Conservation (phyloP, 176 grass and related monocot species). For the Avena eriantha region DNA sequence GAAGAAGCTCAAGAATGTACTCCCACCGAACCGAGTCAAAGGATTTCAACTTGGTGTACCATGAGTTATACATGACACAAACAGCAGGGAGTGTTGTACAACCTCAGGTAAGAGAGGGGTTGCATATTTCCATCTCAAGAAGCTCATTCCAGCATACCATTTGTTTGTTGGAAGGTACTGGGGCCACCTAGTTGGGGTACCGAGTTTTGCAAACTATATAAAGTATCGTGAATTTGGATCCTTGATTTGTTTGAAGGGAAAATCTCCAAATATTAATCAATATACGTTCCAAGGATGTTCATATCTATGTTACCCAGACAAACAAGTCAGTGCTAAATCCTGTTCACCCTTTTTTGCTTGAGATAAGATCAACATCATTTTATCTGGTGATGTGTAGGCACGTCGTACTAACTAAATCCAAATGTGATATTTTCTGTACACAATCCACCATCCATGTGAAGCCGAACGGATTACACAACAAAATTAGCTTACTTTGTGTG, state of each 20-base stretch:
- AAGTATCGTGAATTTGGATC: too few species aligned
- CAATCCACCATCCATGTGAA: neutral
- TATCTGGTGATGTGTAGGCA: conserved; percentile 13
- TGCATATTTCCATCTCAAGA: conserved; percentile 78
- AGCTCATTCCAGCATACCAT: conserved; percentile 71
- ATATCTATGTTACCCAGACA: neutral
- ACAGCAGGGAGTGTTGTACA: neutral
- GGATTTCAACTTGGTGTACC: conserved; percentile 78
- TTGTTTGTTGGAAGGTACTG: conserved; percentile 72
- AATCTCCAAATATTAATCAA: too few species aligned
- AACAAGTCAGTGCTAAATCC: neutral
- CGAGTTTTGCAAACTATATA: conserved; percentile 33
- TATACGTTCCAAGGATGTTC: too few species aligned
- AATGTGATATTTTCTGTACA: neutral
- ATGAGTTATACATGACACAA: neutral
- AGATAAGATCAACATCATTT: neutral
- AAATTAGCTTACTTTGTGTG: neutral
- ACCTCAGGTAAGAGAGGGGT: conserved; percentile 64
- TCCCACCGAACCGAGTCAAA: too few species aligned
- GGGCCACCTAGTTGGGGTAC: conserved; percentile 55
- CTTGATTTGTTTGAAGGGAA: too few species aligned
- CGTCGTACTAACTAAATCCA: neutral
- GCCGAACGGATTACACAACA: neutral
- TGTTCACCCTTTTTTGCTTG: neutral
- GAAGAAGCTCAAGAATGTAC: too few species aligned